A percentile compares a stretch with the other conserved stretches of the same genome.
Conservation (phyloP, 2,329 filamentous ascomycete species). For the Aspergillus pseudoterreus region DNA sequence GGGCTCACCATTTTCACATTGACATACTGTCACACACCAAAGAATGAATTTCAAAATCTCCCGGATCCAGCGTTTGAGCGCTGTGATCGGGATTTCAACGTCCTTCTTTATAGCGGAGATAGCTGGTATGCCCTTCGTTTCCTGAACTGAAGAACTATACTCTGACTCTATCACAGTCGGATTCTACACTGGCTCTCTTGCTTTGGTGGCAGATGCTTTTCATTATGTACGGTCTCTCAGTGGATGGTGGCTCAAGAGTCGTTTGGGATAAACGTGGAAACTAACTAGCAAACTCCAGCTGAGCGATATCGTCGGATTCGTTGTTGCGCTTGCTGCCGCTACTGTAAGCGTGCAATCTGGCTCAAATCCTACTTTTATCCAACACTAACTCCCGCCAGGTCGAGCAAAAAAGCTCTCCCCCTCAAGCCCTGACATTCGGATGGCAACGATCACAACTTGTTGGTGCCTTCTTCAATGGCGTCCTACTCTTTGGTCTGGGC, state of each 20-base stretch:
- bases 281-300: conserved; percentile 42
- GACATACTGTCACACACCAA: neutral
- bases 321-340: conserved; percentile 61
- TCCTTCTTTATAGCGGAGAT: conserved; percentile 20
- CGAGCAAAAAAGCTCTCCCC: conserved; percentile 27
- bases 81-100: conserved; percentile 14
- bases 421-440: conserved; percentile 62
- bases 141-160: neutral
- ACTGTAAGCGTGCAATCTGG: conserved; percentile 39
- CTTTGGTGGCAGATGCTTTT: conserved; percentile 70
- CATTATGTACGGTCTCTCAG: conserved; percentile 56
- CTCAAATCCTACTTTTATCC: neutral
- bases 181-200: conserved; percentile 65
- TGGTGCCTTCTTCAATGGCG: conserved; percentile 79
- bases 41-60: neutral
- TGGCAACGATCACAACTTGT: conserved; percentile 70
- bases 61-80: conserved; percentile 10
- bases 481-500: conserved; percentile 68
- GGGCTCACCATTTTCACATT: neutral
- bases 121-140: neutral
- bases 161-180: conserved; percentile 45
- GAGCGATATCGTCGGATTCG: conserved; percentile 66
- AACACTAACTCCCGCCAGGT: neutral
- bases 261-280: neutral
- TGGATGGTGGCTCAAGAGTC: no score